Evolutionary conservation across 805 yeast genomes (phyloP), one percentile per base, ranked within the genome.

Genomic region (Kodamaea restingae): DNA sequence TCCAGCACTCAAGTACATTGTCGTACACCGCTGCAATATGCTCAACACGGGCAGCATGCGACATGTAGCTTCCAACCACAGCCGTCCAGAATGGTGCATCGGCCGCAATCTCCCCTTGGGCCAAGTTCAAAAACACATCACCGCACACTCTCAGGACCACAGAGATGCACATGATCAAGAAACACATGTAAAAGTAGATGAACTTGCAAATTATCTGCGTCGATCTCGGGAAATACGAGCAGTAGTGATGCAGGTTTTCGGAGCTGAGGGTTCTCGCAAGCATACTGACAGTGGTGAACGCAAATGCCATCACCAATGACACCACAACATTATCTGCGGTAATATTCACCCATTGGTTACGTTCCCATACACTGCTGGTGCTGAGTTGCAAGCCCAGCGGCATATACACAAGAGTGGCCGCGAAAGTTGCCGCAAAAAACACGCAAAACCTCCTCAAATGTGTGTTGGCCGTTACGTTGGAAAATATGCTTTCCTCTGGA

Each of bases 301-400:
- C 15, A 34, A 51, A 58, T 11, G 51, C 27, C 1, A 43, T 12
- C 17, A 46, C 20, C 8, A 52, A 18, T 9, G 62, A 40, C 32
- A 50, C 39, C 31, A 46, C 46, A 17, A 61, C 18, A 36, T 62
- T 63, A 39, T 62, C 67, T 10, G 50, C 53, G 9, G 48, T 52
- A n/a, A 63, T 12, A 11, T 21, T 26, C 27, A 48, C 18, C 12
- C 27, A 27, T n/a, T 31, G 31, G 15, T 27, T 18, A 8, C 31
- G 25, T 6, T 22, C 7, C 40, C 40, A 37, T 11, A 37, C 35
- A 11, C 22, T 24, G 18, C 40, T 31, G 11, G 40, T 22, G 26
- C 30, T 25, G 18, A 37, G 21, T 17, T 24, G 22, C 9, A 27
- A 14, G 4, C 18, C 18, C 15, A 15, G 32, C 14, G 25, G 25